A percentile compares a stretch with the other conserved stretches of the same genome.
phyloP scores from a whole-genome alignment of 345 rosid genomes.

The Lepidium sativum region DNA sequence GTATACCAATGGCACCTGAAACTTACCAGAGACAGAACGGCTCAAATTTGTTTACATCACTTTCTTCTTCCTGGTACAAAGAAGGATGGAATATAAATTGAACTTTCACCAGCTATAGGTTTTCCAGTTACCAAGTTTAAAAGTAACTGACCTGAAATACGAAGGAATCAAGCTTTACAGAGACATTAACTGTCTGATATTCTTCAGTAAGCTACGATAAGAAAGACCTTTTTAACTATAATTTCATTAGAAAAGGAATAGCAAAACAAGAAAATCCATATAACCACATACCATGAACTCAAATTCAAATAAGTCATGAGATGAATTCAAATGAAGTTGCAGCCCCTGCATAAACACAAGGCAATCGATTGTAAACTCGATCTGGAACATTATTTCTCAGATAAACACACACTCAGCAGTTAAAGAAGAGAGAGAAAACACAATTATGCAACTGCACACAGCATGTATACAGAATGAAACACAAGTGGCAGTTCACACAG shows the following conservation, averaged over 20 bases:
- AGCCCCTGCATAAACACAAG: conserved; percentile 57
- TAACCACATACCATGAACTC: conserved; percentile 87
- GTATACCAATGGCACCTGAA: conserved; percentile 6
- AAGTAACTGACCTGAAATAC: conserved; percentile 60
- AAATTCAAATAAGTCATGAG: conserved; percentile 83
- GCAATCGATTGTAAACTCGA: conserved; percentile 9
- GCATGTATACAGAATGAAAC: neutral
- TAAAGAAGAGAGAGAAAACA: neutral
- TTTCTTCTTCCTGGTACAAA: conserved; percentile 46
- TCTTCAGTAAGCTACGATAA: conserved; percentile 61
- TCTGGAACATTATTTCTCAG: neutral
- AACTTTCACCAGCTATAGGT: neutral
- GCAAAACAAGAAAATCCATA: conserved; percentile 17
- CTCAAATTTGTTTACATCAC: conserved; percentile 43
- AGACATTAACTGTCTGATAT: conserved; percentile 67
- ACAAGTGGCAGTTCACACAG: neutral
- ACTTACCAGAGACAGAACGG: conserved; percentile 65
- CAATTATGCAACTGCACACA: neutral
- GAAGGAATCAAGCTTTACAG: conserved; percentile 63
- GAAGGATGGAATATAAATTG: conserved; percentile 1
- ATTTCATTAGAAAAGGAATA: conserved; percentile 5
- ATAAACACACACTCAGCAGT: neutral
- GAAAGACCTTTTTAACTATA: conserved; percentile 22
- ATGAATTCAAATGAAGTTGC: conserved; percentile 68
- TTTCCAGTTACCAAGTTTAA: conserved; percentile 10